Evolutionary conservation across 2,329 filamentous ascomycete species (phyloP).

Genomic region (Botrytis paeoniae): DNA sequence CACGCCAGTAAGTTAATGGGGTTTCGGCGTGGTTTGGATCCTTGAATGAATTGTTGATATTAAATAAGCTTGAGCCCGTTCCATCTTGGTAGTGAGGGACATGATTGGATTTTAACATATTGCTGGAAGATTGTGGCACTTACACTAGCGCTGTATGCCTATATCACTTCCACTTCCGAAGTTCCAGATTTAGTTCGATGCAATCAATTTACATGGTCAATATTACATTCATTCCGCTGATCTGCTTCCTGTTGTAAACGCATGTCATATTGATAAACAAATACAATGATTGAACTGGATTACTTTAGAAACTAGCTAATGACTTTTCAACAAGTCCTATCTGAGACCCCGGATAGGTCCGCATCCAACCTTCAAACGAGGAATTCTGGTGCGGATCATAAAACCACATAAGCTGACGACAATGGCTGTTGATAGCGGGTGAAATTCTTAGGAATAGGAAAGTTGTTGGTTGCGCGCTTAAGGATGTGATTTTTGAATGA

Average conservation of each 20-base stretch:
- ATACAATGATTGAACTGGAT: neutral
- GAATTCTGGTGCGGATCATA: neutral
- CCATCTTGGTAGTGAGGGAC: neutral
- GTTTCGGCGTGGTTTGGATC: neutral
- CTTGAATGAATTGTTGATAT: neutral
- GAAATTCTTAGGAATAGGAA: neutral
- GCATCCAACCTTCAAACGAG: neutral
- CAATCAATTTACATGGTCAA: neutral
- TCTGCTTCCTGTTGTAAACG: neutral
- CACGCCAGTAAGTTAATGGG: neutral
- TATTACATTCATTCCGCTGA: neutral
- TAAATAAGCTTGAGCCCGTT: too few relatives aligned
- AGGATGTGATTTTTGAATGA: neutral
- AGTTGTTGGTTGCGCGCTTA: neutral
- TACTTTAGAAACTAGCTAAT: neutral
- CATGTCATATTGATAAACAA: neutral
- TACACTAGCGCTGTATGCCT: neutral
- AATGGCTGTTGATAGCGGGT: neutral
- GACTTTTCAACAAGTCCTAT: neutral
- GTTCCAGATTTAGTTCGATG: neutral
- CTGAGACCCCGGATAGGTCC: neutral
- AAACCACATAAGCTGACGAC: neutral
- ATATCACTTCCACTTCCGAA: neutral
- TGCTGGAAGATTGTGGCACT: neutral
- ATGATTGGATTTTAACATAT: neutral